Percentiles rank a stretch among this genome's conserved stretches.
Conservation (phyloP, 1,284 basidiomycete species). For the Irpex lacteus region DNA sequence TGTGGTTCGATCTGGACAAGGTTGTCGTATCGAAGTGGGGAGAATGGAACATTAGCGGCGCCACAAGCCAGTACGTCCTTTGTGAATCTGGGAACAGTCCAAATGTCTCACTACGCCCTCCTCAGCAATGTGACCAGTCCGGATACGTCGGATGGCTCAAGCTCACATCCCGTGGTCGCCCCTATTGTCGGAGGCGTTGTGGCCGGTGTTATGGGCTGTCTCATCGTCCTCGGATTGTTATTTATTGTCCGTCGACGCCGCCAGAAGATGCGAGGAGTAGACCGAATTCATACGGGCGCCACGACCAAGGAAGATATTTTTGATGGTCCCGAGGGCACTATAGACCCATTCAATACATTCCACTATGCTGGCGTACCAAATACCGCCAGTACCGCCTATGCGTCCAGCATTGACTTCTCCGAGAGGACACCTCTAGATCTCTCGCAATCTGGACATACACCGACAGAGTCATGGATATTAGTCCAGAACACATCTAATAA, state of each 20-base stretch:
- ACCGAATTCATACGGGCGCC: neutral
- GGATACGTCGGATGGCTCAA: neutral
- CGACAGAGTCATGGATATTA: neutral
- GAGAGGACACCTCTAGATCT: neutral
- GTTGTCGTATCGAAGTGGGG: constrained; percentile 8
- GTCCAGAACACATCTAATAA: neutral
- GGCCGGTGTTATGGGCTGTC: neutral
- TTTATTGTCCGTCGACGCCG: constrained; percentile 5
- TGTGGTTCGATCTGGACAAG: constrained; percentile 11
- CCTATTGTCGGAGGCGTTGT: constrained; percentile 4
- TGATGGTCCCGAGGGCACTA: neutral
- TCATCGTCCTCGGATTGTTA: neutral
- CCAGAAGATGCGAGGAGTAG: neutral
- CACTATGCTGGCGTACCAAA: neutral
- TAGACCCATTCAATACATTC: neutral
- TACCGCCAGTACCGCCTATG: neutral
- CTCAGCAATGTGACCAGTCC: neutral
- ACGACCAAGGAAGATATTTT: neutral
- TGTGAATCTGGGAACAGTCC: neutral
- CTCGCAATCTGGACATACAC: neutral
- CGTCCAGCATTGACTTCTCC: neutral
- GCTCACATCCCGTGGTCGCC: neutral
- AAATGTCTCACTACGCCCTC: neutral
- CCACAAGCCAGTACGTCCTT: neutral
- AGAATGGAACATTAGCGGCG: neutral